Evolutionary conservation across 208 protist genomes (phyloP), one percentile per base, ranked within the genome.

Genomic region (Vickermania ingenoplastis): DNA sequence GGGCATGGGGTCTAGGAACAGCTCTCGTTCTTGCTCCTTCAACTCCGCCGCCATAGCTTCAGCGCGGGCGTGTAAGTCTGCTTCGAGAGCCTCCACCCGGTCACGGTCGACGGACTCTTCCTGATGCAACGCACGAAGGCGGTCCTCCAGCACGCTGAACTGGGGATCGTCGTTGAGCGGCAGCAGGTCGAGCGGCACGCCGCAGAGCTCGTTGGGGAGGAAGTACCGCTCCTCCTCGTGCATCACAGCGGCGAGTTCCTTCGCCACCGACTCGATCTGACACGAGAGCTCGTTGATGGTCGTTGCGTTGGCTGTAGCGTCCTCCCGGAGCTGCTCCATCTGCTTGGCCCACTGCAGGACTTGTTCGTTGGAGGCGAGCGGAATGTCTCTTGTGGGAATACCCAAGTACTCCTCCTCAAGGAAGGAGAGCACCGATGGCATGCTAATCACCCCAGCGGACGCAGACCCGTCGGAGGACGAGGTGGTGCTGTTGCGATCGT

Each of bases 1-100:
- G 0, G 65, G 70, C 65, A 77, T 59, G 3, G 77, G 77, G 50
- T 81, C 65, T 25, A 91, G 70, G 57, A 87, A 87, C 23, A 75
- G 55, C 0, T 73, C 54, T 4, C 79, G 79, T 63, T 86, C 83
- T 0, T 48, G 36, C 3, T 76, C 70, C 62, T 86, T 86, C 26
- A 86, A 25, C 14, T 69, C 52, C 56, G 28, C 63, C 1, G 84
- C 84, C 31, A 86, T 57, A 57, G 79, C 75, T 27, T 69, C 55
- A 22, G 78, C 73, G 17, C 73, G 72, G 31, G 69, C 67, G 55
- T 70, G 63, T 2, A 91, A 51, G 21, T 69, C 52, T 3, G 41
- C 3, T 17, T 48, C 26, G 0, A 31, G 25, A 3, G 61, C 21
- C 14, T 70, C 17, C 55, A 75, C 45, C 14, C 73, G 22, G 2